phyloP scores from a whole-genome alignment of 805 yeast species.

The Kodamaea kaohsiungensis region DNA sequence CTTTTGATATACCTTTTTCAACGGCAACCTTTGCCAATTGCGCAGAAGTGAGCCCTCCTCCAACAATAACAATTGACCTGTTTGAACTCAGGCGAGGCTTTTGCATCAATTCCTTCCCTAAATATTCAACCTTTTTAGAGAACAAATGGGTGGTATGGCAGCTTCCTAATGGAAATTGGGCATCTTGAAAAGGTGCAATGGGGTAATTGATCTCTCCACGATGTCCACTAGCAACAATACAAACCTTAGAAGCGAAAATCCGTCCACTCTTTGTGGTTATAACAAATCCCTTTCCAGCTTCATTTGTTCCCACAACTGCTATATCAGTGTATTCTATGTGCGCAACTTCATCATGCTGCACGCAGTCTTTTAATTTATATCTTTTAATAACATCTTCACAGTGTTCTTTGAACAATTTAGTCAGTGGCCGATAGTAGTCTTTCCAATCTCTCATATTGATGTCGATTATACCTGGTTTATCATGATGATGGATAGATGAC shows the following conservation, averaged over 20 bases:
- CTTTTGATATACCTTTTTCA: conserved; percentile 28
- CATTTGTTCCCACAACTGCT: conserved; percentile 21
- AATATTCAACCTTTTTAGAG: conserved; percentile 24
- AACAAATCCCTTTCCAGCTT: conserved; percentile 32
- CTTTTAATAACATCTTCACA: conserved; percentile 36
- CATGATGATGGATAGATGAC: conserved; percentile 19
- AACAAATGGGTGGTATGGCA: conserved; percentile 43
- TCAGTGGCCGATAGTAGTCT: conserved; percentile 47
- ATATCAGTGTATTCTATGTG: conserved; percentile 31
- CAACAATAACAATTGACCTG: conserved; percentile 35
- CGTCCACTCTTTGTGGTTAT: conserved; percentile 32
- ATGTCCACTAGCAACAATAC: conserved; percentile 40
- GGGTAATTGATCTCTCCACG: conserved; percentile 37
- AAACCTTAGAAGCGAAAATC: conserved; percentile 32
- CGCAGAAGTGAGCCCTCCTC: conserved; percentile 50
- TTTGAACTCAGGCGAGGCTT: conserved; percentile 10
- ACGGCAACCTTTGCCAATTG: conserved; percentile 44
- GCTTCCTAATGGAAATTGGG: conserved; percentile 23
- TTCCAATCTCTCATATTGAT: conserved; percentile 45
- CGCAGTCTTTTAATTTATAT: conserved; percentile 29
- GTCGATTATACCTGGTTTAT: conserved; percentile 38
- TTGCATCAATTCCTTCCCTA: conserved; percentile 15
- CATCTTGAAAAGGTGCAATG: conserved; percentile 18
- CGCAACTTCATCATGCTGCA: conserved; percentile 35
- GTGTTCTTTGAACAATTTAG: conserved; percentile 39